Base-by-base conservation (phyloP, 306 rosid species). In the Dryas drummondii region DNA sequence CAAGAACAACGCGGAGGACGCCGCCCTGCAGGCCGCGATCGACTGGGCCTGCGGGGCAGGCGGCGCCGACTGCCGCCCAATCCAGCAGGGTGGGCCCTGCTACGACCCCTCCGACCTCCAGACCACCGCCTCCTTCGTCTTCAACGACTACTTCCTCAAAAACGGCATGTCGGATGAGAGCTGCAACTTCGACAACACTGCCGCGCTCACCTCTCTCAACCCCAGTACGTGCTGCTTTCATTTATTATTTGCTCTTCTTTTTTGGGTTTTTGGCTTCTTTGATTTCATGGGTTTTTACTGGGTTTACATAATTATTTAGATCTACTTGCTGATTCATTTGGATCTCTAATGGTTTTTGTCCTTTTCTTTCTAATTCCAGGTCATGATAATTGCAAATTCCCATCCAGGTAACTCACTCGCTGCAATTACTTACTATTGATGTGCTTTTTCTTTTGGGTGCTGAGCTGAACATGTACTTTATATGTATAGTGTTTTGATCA, bases 11-110 rank as follows among this genome's bases (percentile, higher is more conserved):
- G 96, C 96, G 9, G 97, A 89, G 62, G 99, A 96, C 37, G 54
- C 91, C 15, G 82, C 91, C 6, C 82, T 96, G 46, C 92, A 78
- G 84, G 1, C 88, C 9, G 97, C 99, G 1, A 81, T 92, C 9
- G 87, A 87, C 54, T 94, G 99, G 99, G 97, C 92, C 4, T 96
- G 99, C 70, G 93, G 98, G 5, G 79, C 90, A 0, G 97, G 97
- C 0, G 98, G 91, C 8, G 87, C 89, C 42, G 87, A 92, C 71
- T 96, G 99, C 74, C 32, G 86, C 55, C 91, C 92, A 74, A 96
- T 90, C 84, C 98, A 90, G 85, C 76, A 49, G 1, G 94, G 92
- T 44, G 99, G 94, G 1, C 76, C 92, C 22, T 94, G 97, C 89
- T 90, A 88, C 76, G 93, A 89, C 81, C 51, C 90, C 12, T 19